Base-by-base conservation (phyloP, 306 rosid species). In the Prunus dulcis region DNA sequence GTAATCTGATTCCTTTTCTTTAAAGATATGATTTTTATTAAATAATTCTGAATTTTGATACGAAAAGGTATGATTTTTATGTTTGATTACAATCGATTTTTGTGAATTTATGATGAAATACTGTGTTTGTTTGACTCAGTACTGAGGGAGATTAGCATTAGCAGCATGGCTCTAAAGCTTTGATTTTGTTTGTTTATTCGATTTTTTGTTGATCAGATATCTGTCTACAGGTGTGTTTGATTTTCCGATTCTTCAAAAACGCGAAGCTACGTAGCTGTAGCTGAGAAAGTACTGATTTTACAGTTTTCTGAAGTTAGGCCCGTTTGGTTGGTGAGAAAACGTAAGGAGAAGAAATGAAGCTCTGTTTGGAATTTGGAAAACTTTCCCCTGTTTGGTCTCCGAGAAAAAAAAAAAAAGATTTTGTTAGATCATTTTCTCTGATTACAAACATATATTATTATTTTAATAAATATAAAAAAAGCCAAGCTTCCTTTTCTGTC, bases 281-380 rank as follows among this genome's bases (percentile, higher is more conserved):
- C 32, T 22, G 27, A 22, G 64, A 64, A 63, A n/a, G 50, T 28
- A 2, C 6, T 27, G 60, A 46, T 68, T 62, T 64, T 19, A 47
- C 32, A n/a, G 64, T 30, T n/a, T 60, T 61, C n/a, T 11, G 69
- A 74, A 74, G 61, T 73, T 73, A 73, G 78, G 61, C 64, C 67
- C 22, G 55, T 68, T 69, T 74, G 80, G 72, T 75, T 41, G 47
- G 57, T 60, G 23, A 64, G 65, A 62, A 81, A 69, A 22, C 4
- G 2, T 22, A 2, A 6, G 58, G n/a, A 43, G 18, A 25, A 15
- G 11, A 14, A 71, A 6, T 25, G 64, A 18, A 67, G 4, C 9
- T 8, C 12, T 47, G 70, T 60, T 52, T 67, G 60, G 53, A 50
- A 68, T 68, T 51, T 41, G 17, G 30, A 55, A 53, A 58, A 10